phyloP scores from a whole-genome alignment of 2,329 filamentous ascomycete species.

The Sphaerulina musiva region DNA sequence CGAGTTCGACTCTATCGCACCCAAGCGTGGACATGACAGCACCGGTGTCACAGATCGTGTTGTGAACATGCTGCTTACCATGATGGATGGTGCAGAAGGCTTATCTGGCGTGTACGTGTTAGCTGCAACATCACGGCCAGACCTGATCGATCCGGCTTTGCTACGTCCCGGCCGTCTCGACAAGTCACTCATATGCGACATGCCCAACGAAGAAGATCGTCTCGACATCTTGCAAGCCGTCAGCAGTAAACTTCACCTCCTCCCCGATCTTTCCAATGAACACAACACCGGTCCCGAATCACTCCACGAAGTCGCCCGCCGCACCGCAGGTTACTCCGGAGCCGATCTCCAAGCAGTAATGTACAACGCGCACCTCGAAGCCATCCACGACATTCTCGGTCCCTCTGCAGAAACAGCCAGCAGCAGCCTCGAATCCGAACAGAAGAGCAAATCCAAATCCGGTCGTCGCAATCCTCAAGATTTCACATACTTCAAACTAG shows the following conservation, averaged over 20 bases:
- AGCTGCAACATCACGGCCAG: slow-evolving; percentile 85
- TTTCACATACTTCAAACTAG: slow-evolving; percentile 15
- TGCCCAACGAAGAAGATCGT: slow-evolving; percentile 72
- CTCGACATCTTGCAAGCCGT: slow-evolving; percentile 82
- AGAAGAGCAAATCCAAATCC: slow-evolving; percentile 16
- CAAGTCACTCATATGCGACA: slow-evolving; percentile 85
- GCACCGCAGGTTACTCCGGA: slow-evolving; percentile 85
- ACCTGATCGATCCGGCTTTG: slow-evolving; percentile 90
- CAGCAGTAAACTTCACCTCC: slow-evolving; percentile 72
- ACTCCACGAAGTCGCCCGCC: slow-evolving; percentile 65
- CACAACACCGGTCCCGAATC: slow-evolving; percentile 21
- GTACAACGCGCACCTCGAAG: slow-evolving; percentile 93
- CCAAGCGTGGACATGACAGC: slow-evolving; percentile 92
- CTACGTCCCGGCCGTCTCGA: slow-evolving; percentile 87
- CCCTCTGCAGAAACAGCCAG: slow-evolving; percentile 33
- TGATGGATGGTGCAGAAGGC: slow-evolving; percentile 98
- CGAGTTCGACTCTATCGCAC: slow-evolving; percentile 96
- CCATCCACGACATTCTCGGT: slow-evolving; percentile 83
- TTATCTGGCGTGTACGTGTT: slow-evolving; percentile 92
- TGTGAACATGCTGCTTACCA: slow-evolving; percentile 94
- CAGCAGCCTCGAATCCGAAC: slow-evolving; percentile 27
- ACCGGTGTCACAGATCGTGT: slow-evolving; percentile 98
- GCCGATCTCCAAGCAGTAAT: slow-evolving; percentile 91
- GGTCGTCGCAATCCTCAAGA: slow-evolving; percentile 11
- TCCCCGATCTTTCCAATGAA: slow-evolving; percentile 52